These are phyloP conservation scores for Suillus subaureus DNA, from an alignment of 768 basidiomycete genomes.

Conservation along the genomic window DNA sequence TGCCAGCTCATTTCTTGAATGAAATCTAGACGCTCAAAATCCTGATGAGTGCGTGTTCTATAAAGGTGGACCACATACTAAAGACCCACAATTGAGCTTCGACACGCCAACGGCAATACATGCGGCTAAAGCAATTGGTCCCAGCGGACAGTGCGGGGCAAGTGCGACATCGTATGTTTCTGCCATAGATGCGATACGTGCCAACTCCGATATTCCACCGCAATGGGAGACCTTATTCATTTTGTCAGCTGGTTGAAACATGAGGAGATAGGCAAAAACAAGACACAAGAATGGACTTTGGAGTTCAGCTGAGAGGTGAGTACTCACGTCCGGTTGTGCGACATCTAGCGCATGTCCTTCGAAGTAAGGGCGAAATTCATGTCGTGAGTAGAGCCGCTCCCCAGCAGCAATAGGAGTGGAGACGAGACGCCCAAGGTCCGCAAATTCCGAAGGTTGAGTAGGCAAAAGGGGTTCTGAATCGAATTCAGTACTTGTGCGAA, in stretches of 20 bases:
- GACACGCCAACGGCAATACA: constrained; percentile 64
- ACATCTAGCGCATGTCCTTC: constrained; percentile 67
- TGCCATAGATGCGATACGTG: constrained; percentile 57
- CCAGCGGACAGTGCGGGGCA: constrained; percentile 74
- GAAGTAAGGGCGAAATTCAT: constrained; percentile 67
- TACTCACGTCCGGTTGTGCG: constrained; percentile 64
- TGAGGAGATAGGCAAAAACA: background rate
- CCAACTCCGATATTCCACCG: constrained; percentile 61
- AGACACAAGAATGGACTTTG: background rate
- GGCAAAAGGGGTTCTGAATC: constrained; percentile 57
- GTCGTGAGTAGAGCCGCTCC: constrained; percentile 62
- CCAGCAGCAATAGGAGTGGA: constrained; percentile 66
- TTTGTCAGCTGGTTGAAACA: background rate
- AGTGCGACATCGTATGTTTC: constrained; percentile 74
- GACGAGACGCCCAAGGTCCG: constrained; percentile 54
- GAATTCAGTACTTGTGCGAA: background rate
- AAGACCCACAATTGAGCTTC: constrained; percentile 57
- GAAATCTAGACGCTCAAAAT: constrained; percentile 38
- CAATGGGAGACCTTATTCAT: constrained; percentile 52
- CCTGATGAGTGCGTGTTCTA: too few relatives aligned
- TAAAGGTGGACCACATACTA: background rate
- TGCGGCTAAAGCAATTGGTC: constrained; percentile 72
- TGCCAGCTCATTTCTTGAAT: constrained; percentile 72
- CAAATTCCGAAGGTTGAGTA: constrained; percentile 61
- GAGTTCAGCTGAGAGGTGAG: background rate